These are phyloP conservation scores for Phytophthora constricta DNA, from an alignment of 352 stramenopile species.

Conservation along the genomic window DNA sequence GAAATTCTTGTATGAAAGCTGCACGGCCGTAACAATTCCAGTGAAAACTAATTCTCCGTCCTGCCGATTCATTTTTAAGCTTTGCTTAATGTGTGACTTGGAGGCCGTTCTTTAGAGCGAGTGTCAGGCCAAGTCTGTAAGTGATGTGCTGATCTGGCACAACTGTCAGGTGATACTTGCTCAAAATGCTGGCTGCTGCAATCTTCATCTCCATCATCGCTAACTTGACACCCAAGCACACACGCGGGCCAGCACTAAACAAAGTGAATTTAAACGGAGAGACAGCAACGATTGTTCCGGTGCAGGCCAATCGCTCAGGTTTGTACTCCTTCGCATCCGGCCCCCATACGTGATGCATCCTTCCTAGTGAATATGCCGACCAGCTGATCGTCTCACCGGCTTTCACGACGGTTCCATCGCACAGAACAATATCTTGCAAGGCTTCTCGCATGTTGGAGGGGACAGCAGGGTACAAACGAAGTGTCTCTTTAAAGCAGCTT, in stretches of 20 bases:
- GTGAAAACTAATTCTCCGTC: no score
- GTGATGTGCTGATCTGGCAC: conserved; percentile 33
- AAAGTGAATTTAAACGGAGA: conserved; percentile 53
- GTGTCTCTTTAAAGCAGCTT: conserved; percentile 49
- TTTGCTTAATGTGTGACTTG: no score
- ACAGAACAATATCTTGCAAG: conserved; percentile 44
- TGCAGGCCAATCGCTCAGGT: conserved; percentile 43
- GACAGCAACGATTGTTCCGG: conserved; percentile 33
- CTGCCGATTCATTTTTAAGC: no score
- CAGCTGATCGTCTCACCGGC: conserved; percentile 38
- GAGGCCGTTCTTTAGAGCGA: conserved; percentile 39
- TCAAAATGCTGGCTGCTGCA: conserved; percentile 42
- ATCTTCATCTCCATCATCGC: conserved; percentile 69
- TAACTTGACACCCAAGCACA: conserved; percentile 53
- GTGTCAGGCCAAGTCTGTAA: conserved; percentile 35
- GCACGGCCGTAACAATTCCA: no score
- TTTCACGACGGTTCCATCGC: conserved; percentile 45
- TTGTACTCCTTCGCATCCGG: conserved; percentile 49
- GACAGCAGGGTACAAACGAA: conserved; percentile 36
- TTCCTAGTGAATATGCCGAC: conserved; percentile 47
- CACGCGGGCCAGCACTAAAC: conserved; percentile 56
- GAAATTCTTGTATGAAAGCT: no score
- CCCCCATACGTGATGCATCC: conserved; percentile 47
- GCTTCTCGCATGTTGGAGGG: conserved; percentile 41
- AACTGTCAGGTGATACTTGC: conserved; percentile 46